Conservation (phyloP, 129 eudicot species). For the Oenanthe sinensis region DNA sequence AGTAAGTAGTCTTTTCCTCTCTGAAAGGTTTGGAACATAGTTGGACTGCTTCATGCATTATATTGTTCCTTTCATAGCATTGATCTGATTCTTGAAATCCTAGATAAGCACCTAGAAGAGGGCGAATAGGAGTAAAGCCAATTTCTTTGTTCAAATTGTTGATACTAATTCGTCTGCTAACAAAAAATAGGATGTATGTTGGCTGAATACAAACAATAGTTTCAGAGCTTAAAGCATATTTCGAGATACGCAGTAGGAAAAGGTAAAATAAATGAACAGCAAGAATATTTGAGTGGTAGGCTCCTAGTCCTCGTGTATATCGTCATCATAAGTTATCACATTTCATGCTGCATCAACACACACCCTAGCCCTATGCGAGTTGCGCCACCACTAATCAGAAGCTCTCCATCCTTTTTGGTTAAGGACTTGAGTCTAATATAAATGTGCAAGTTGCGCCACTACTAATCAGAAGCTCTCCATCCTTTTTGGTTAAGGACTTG, state of each 20-base stretch:
- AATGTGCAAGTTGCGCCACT: too few relatives aligned
- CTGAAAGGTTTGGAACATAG: neutral
- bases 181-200: neutral
- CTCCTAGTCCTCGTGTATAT: neutral
- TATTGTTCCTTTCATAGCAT: neutral
- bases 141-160: neutral
- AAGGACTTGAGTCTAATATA: too few relatives aligned
- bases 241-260: neutral
- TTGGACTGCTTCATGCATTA: neutral
- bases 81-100: neutral
- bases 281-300: neutral
- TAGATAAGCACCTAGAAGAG: neutral
- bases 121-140: neutral
- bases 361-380: too few relatives aligned
- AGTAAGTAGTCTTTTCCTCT: conserved; percentile 42
- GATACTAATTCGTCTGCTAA: neutral
- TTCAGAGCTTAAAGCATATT: neutral
- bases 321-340: too few relatives aligned
- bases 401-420: too few relatives aligned
- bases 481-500: too few relatives aligned
- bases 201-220: neutral
- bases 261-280: neutral
- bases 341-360: too few relatives aligned
- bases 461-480: too few relatives aligned
- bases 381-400: too few relatives aligned